Evolutionary conservation across 352 stramenopile species (phyloP).

Genomic region (Phytophthora pini): DNA sequence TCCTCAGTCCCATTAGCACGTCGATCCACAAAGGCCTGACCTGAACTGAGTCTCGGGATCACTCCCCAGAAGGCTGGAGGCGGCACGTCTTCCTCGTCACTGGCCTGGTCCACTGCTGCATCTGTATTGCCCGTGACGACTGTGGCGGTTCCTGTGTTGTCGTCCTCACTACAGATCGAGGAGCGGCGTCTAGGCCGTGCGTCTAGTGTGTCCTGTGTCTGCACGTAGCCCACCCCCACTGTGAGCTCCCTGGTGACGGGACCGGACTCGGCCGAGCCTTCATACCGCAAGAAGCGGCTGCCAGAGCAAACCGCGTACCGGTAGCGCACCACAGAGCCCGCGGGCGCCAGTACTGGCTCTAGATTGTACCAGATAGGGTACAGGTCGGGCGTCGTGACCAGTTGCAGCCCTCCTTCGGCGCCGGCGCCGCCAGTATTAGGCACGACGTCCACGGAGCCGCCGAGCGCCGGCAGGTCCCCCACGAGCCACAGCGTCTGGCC

Average conservation of each 20-base stretch:
- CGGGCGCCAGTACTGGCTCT: constrained; percentile 74
- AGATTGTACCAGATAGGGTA: constrained; percentile 92
- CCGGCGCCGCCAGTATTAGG: constrained; percentile 49
- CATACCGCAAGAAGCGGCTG: constrained; percentile 80
- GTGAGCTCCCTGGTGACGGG: constrained; percentile 58
- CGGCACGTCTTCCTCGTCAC: constrained; percentile 32
- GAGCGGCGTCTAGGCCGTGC: constrained; percentile 34
- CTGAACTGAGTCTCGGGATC: constrained; percentile 83
- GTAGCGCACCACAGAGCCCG: constrained; percentile 75
- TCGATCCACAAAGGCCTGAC: constrained; percentile 84
- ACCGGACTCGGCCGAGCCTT: constrained; percentile 49
- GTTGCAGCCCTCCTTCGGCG: constrained; percentile 63
- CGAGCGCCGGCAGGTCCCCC: constrained; percentile 71
- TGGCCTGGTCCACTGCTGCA: constrained; percentile 12
- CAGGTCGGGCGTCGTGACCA: constrained; percentile 88
- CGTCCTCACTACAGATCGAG: constrained; percentile 29
- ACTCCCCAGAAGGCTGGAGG: constrained; percentile 52
- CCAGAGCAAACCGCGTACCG: constrained; percentile 87
- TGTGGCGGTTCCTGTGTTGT: constrained; percentile 3
- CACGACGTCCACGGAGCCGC: constrained; percentile 62
- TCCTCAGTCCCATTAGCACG: constrained; percentile 59
- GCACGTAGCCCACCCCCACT: constrained; percentile 61
- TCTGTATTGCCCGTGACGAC: constrained; percentile 5
- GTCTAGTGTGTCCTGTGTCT: constrained; percentile 83
- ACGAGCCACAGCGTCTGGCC: constrained; percentile 86